Evolutionary conservation across 225 moss, liverwort and hornwort species (phyloP).

Genomic region (Sphagnum tenellum): DNA sequence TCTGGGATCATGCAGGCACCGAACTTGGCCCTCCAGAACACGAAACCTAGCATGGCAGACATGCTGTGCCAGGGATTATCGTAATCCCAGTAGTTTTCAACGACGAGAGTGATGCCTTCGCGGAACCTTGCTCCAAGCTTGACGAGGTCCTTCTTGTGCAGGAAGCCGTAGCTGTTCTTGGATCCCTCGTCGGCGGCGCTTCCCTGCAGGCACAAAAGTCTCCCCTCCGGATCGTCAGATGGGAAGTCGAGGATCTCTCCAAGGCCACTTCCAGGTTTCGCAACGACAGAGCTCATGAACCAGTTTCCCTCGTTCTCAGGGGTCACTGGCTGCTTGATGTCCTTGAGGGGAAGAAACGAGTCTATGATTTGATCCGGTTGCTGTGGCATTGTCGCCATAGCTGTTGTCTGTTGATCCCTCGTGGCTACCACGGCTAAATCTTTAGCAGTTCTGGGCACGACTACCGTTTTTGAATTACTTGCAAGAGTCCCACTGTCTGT

Average conservation of each 20-base stretch:
- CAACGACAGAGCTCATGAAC: slow-evolving; percentile 73
- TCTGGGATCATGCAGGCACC: slow-evolving; percentile 39
- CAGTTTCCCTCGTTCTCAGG: slow-evolving; percentile 37
- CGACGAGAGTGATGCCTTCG: slow-evolving; percentile 52
- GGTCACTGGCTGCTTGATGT: slow-evolving; percentile 27
- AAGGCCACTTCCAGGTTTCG: slow-evolving; percentile 2
- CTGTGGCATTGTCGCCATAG: slow-evolving; percentile 10
- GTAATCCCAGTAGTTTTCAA: slow-evolving; percentile 82
- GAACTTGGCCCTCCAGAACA: slow-evolving; percentile 33
- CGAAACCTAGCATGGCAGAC: slow-evolving; percentile 63
- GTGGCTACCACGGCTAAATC: neutral
- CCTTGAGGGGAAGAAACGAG: slow-evolving; percentile 53
- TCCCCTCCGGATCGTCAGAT: slow-evolving; percentile 28
- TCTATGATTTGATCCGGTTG: slow-evolving; percentile 5
- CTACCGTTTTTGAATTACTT: no score
- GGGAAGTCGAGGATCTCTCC: slow-evolving; percentile 72
- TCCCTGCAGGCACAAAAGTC: slow-evolving; percentile 61
- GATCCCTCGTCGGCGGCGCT: slow-evolving; percentile 36
- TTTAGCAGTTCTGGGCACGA: no score
- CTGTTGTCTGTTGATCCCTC: neutral
- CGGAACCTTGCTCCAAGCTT: slow-evolving; percentile 20
- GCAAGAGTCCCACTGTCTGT: neutral
- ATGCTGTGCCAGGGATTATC: slow-evolving; percentile 80
- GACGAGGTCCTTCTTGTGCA: slow-evolving; percentile 28
- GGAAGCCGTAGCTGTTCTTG: slow-evolving; percentile 67